A percentile compares a stretch with the other conserved stretches of the same genome.
These are phyloP conservation scores for Chamaenerion angustifolium DNA, from an alignment of 345 rosid species.

Conservation along the genomic window DNA sequence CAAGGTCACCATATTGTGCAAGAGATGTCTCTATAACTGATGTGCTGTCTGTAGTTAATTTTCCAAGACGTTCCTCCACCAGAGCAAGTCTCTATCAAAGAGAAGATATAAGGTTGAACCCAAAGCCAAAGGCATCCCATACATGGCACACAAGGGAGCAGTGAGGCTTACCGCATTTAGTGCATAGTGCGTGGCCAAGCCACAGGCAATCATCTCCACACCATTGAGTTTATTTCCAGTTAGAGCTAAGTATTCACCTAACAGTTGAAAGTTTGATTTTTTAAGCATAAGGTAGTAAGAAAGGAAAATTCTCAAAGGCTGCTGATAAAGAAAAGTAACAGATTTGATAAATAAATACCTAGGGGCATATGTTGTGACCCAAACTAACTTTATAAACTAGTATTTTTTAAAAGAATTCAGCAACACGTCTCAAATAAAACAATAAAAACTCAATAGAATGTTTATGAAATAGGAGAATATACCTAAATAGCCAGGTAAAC, in stretches of 20 bases:
- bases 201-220: constrained; percentile 82
- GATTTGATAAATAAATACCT: too few species aligned
- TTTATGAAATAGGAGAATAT: not conserved
- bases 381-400: too few species aligned
- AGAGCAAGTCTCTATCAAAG: constrained; percentile 47
- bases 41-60: constrained; percentile 68
- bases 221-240: constrained; percentile 86
- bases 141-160: constrained; percentile 4
- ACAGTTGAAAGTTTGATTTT: constrained; percentile 2
- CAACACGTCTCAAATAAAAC: too few species aligned
- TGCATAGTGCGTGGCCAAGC: constrained; percentile 84
- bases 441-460: too few species aligned
- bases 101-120: constrained; percentile 1
- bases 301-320: too few species aligned
- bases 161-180: constrained; percentile 44
- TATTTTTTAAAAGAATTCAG: too few species aligned
- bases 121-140: constrained; percentile 1
- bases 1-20: constrained; percentile 78
- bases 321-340: too few species aligned
- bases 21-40: constrained; percentile 63
- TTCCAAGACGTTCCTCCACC: constrained; percentile 75
- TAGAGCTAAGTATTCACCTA: constrained; percentile 87
- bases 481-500: constrained; percentile 82
- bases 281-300: too few species aligned
- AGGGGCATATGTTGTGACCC: too few species aligned